Evolutionary conservation across 1,284 basidiomycete genomes (phyloP), one percentile per base, ranked within the genome.

Genomic region (Tilletiopsis washingtonensis): DNA sequence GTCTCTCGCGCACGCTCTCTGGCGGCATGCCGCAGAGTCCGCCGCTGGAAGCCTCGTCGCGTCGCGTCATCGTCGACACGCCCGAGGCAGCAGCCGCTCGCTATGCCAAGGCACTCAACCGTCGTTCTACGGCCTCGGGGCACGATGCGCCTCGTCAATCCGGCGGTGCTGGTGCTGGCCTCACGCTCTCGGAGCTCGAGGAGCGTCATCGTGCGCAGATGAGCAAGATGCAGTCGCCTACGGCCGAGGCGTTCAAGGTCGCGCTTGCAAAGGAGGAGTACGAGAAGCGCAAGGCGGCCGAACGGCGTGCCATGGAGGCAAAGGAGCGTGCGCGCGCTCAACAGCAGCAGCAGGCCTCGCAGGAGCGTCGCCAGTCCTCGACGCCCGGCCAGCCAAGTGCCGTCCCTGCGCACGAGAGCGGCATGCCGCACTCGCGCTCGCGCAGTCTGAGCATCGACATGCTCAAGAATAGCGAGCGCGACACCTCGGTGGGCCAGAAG

Each of bases 161-260:
- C 38, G 38, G 38, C 11, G 7, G 25, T 40, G 11, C 53, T 46
- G 2, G 37, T 48, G 12, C 49, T 54, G 42, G 56, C 29, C 9
- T 62, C 57, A 57, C 60, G 11, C 51, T 62, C 19, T 57, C 54
- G n/a, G 60, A 59, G 47, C 52, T 62, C 38, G 52, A 59, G 27
- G 54, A 56, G 15, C 45, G 57, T 5, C 60, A 62, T 21, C 56
- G 57, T 14, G 53, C 59, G 36, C 58, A 61, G 40, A 44, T 61
- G 36, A 46, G 9, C n/a, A n/a, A 9, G 9, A 34, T 9, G n/a
- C 29, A 34, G n/a, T 34, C 29, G 29, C 9, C 9, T 9, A n/a
- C n/a, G 29, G 9, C 29, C 9, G 29, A 9, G n/a, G n/a, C 29
- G 29, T 34, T 34, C n/a, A n/a, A 34, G 29, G 9, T 34, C 9